Conservation (phyloP, 2,329 filamentous ascomycete species). For the Penicillium freii region DNA sequence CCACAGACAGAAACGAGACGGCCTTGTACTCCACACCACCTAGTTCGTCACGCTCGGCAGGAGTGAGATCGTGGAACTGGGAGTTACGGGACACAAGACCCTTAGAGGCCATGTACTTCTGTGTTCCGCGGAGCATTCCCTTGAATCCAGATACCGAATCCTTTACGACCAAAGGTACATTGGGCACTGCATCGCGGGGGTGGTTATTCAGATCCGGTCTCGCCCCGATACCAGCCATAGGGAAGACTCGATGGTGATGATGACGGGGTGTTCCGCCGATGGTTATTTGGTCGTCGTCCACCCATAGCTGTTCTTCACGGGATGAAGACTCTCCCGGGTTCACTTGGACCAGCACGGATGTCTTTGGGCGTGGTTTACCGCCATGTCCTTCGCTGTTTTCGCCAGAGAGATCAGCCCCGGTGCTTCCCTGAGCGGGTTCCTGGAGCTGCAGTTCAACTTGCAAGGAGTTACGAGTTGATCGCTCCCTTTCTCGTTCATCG, state of each 20-base stretch:
- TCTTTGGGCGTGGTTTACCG: slow-evolving; percentile 1
- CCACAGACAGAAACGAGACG: slow-evolving; percentile 34
- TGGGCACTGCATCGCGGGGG: slow-evolving; percentile 30
- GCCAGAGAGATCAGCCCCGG: background rate
- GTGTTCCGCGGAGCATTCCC: slow-evolving; percentile 27
- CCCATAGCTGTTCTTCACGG: slow-evolving; percentile 23
- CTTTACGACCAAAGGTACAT: slow-evolving; percentile 17
- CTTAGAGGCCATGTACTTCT: slow-evolving; percentile 33
- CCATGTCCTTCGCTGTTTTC: background rate
- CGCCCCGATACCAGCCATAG: slow-evolving; percentile 38
- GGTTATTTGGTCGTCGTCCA: slow-evolving; percentile 33
- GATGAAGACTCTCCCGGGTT: background rate
- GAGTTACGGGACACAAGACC: slow-evolving; percentile 47
- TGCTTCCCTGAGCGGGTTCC: background rate
- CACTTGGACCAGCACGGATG: slow-evolving; percentile 1
- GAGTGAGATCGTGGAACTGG: slow-evolving; percentile 49
- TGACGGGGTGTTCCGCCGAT: slow-evolving; percentile 20
- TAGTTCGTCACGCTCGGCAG: slow-evolving; percentile 43
- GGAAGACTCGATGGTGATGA: slow-evolving; percentile 32
- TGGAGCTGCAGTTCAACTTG: slow-evolving; percentile 9
- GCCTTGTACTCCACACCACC: slow-evolving; percentile 47
- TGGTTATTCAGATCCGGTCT: slow-evolving; percentile 37
- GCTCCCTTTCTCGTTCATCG: slow-evolving; percentile 27
- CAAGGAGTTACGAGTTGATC: slow-evolving; percentile 11
- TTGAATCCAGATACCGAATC: slow-evolving; percentile 22